phyloP scores from a whole-genome alignment of 1,284 basidiomycete genomes.

The Cryptococcus sp. region DNA sequence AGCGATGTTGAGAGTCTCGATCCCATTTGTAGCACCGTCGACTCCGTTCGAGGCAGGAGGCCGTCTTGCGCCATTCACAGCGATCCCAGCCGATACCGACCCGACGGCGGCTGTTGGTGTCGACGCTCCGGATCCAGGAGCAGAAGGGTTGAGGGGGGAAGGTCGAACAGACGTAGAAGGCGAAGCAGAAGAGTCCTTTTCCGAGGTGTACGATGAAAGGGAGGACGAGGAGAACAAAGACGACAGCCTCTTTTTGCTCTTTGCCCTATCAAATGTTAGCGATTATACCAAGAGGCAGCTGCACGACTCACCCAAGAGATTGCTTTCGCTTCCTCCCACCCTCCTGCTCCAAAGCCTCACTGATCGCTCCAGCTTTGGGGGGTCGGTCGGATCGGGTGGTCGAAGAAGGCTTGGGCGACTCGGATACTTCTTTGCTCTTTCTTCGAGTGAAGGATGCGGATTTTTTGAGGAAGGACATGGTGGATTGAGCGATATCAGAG shows the following conservation, averaged over 20 bases:
- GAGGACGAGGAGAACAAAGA: constrained; percentile 36
- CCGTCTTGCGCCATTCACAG: constrained; percentile 5
- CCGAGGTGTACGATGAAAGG: constrained; percentile 16
- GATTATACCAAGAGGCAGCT: neutral
- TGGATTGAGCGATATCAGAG: too few species aligned
- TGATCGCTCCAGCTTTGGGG: constrained; percentile 16
- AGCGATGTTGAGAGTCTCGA: constrained; percentile 6
- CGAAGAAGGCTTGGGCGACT: neutral
- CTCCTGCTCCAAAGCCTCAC: constrained; percentile 13
- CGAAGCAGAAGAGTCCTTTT: constrained; percentile 10
- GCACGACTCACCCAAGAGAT: constrained; percentile 12
- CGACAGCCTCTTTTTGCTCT: constrained; percentile 32
- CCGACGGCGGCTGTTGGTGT: constrained; percentile 17
- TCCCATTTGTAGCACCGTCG: neutral
- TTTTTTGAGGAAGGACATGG: constrained; percentile 6
- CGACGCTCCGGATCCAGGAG: constrained; percentile 25
- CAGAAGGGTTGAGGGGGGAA: constrained; percentile 14
- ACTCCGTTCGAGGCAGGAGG: neutral
- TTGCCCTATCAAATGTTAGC: constrained; percentile 15
- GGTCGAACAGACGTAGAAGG: constrained; percentile 2
- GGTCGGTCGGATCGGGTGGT: constrained; percentile 9
- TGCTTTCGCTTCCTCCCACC: constrained; percentile 8
- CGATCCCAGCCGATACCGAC: constrained; percentile 4
- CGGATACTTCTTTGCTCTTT: constrained; percentile 5
- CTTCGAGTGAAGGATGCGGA: neutral